Conservation (phyloP, 2,329 filamentous ascomycete genomes). For the Sphaerulina populicola region DNA sequence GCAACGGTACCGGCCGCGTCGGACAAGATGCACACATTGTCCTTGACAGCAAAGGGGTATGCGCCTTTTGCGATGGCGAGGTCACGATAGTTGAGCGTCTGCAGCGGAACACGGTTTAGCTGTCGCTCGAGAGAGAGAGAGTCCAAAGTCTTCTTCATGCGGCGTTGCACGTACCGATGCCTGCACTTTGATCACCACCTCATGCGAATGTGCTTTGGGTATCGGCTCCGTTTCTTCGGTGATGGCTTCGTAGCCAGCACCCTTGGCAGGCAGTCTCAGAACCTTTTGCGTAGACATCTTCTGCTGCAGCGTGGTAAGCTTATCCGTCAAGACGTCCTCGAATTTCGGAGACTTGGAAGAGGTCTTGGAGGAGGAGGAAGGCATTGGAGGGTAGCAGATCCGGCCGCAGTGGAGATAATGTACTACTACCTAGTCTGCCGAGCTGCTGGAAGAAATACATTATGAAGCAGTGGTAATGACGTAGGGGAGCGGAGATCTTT, state of each 20-base stretch:
- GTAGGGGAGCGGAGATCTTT: slow-evolving; percentile 3
- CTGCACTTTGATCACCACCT: slow-evolving; percentile 44
- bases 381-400: slow-evolving; percentile 1
- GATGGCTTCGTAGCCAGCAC: slow-evolving; percentile 15
- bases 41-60: slow-evolving; percentile 19
- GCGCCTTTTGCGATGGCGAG: slow-evolving; percentile 20
- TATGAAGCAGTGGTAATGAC: slow-evolving; percentile 5
- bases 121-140: background rate
- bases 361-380: slow-evolving; percentile 1
- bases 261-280: slow-evolving; percentile 15
- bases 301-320: slow-evolving; percentile 4
- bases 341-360: slow-evolving; percentile 4
- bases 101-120: background rate
- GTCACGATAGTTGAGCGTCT: slow-evolving; percentile 46
- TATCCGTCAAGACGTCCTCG: slow-evolving; percentile 6
- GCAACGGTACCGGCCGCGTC: slow-evolving; percentile 59
- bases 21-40: slow-evolving; percentile 52
- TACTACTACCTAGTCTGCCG: background rate
- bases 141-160: background rate
- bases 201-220: slow-evolving; percentile 31
- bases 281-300: slow-evolving; percentile 15
- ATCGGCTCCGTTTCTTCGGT: slow-evolving; percentile 15
- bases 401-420: background rate
- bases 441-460: background rate
- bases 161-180: slow-evolving; percentile 31